These are phyloP conservation scores for Saturnispora gosingensis DNA, from an alignment of 805 yeast species.

Conservation along the genomic window DNA sequence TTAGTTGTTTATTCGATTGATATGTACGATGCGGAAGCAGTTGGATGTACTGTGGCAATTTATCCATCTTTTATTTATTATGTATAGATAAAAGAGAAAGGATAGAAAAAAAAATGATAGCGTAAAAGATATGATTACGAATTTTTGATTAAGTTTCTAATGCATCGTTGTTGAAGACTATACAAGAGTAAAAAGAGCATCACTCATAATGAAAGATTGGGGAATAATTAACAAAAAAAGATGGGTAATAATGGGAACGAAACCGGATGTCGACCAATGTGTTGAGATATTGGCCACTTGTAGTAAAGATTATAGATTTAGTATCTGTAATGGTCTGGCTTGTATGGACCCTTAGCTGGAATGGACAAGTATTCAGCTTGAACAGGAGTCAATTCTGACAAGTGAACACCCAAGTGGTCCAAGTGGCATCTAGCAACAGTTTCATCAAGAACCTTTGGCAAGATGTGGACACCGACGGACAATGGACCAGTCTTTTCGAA, in stretches of 20 bases:
- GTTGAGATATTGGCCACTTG: conserved; percentile 4
- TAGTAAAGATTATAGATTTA: conserved; percentile 30
- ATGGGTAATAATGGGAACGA: not conserved
- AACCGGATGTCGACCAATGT: conserved; percentile 1
- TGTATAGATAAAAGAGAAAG: not conserved
- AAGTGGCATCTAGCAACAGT: conserved; percentile 96
- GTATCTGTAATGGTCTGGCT: conserved; percentile 97
- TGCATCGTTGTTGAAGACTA: conserved; percentile 3
- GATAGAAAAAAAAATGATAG: not conserved
- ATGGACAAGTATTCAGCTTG: conserved; percentile 94
- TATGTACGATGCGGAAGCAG: not conserved
- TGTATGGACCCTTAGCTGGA: conserved; percentile 92
- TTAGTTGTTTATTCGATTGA: not conserved
- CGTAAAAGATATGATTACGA: not conserved
- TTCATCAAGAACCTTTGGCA: conserved; percentile 98
- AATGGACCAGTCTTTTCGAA: conserved; percentile 90
- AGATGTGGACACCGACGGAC: conserved; percentile 84
- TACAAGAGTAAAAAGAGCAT: conserved; percentile 1
- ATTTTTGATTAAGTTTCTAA: not conserved
- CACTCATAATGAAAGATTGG: not conserved
- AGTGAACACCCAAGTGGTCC: conserved; percentile 85
- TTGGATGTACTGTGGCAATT: not conserved
- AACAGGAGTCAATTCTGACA: conserved; percentile 61
- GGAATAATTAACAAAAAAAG: conserved; percentile 1
- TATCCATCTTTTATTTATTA: not conserved